These are phyloP conservation scores for Ganoderma boninense DNA, from an alignment of 1,284 basidiomycete genomes.

Conservation along the genomic window DNA sequence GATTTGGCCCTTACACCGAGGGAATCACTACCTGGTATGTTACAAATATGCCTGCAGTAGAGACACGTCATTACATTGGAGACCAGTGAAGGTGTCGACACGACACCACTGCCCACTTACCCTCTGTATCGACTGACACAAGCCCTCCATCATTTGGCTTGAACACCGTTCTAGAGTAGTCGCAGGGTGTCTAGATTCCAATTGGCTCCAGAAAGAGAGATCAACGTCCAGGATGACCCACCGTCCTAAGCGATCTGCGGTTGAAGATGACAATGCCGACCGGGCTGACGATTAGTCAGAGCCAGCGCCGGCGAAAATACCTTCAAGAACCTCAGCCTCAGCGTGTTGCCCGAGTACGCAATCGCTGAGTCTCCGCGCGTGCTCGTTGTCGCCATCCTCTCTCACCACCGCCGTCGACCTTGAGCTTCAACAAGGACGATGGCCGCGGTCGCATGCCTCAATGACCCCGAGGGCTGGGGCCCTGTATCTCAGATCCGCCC, in stretches of 20 bases:
- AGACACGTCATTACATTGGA: no score
- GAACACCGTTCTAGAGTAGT: no score
- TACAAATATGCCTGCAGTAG: no score
- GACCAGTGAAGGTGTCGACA: no score
- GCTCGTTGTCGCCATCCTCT: constrained; percentile 37
- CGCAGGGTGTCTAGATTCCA: no score
- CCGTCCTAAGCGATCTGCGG: no score
- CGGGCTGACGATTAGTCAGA: constrained; percentile 4
- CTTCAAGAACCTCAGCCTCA: background rate
- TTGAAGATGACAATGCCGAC: background rate
- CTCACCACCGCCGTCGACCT: constrained; percentile 30
- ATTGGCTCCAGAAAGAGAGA: no score
- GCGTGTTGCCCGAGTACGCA: constrained; percentile 29
- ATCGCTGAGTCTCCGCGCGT: constrained; percentile 39
- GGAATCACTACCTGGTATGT: no score
- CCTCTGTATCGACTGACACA: no score
- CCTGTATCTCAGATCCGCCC: constrained; percentile 66
- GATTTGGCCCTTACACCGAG: background rate
- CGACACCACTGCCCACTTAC: no score
- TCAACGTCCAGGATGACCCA: no score
- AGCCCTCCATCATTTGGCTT: no score
- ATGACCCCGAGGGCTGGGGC: constrained; percentile 68
- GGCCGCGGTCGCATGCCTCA: constrained; percentile 51
- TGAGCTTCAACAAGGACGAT: constrained; percentile 7
- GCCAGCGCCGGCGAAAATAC: constrained; percentile 7